Conservation (phyloP, 1,139 yeast species). For the Kurtzmaniella quercitrusa region DNA sequence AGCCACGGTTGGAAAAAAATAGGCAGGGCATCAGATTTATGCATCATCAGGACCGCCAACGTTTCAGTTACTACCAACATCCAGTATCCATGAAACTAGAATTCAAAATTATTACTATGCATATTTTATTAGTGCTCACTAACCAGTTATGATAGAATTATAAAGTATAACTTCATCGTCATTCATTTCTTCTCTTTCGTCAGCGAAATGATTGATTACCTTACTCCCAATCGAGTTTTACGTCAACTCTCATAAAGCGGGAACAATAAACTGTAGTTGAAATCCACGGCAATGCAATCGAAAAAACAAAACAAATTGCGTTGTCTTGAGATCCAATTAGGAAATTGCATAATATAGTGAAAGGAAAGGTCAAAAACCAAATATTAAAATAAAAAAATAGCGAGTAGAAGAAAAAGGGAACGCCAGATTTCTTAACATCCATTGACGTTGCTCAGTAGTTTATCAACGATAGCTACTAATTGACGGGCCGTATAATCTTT, state of each 20-base stretch:
- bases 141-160: too few relatives aligned
- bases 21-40: neutral
- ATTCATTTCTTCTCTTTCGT: too few relatives aligned
- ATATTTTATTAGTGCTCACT: too few relatives aligned
- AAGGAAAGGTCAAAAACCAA: neutral
- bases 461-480: neutral
- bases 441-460: neutral
- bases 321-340: neutral
- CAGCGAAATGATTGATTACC: too few relatives aligned
- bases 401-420: neutral
- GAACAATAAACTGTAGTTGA: neutral
- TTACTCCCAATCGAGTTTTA: neutral
- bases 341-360: neutral
- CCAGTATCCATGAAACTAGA: too few relatives aligned
- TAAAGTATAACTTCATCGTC: neutral
- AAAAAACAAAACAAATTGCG: neutral
- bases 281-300: neutral
- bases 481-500: neutral
- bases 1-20: neutral
- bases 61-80: too few relatives aligned
- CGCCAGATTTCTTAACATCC: neutral
- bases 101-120: too few relatives aligned
- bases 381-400: neutral
- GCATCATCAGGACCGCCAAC: neutral
- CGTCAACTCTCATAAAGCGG: neutral